Evolutionary conservation across 108 stramenopile species (phyloP), one percentile per base, ranked within the genome.

Genomic region (Nitzschia sp.): DNA sequence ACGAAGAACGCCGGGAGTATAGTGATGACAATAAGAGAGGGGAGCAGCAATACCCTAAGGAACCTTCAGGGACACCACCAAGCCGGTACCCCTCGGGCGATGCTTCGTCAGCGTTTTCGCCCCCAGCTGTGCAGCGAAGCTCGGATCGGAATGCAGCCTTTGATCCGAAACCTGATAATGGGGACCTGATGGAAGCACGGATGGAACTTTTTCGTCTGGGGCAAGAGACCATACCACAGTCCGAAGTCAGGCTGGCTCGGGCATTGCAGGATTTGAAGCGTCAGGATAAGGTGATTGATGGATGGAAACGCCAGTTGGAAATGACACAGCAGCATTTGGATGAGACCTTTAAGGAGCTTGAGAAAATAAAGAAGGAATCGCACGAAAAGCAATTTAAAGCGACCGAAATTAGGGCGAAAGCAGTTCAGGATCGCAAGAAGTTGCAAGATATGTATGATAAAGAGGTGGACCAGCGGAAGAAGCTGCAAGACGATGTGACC

Each of bases 191-290:
- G 35, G 69, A 31, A 9, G 54, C 69, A 17, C 69, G 58, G 0
- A 46, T 70, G 57, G 59, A 70, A 60, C 58, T 70, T 23, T 59
- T 70, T 33, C 57, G 32, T 1, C 26, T 56, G 69, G 58, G 58
- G 23, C 58, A 59, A 26, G 59, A 70, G 13, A 35, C 36, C 19
- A 8, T 24, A 21, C 32, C 69, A 1, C 54, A 32, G 18, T 42
- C 72, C 3, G 72, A 74, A 33, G n/a, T 25, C 15, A 9, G 54
- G 4, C 56, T 74, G 3, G n/a, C 56, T 4, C 18, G 64, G 26
- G 72, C 72, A n/a, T 30, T 74, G 34, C 46, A 66, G 32, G 72
- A 74, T 24, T 46, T 74, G 42, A 53, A 74, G 18, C 72, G 64
- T 21, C 72, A 74, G 35, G 56, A 74, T 31, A 29, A 53, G 11